Evolutionary conservation across 345 rosid genomes (phyloP), one percentile per base, ranked within the genome.

Genomic region (Murraya koenigii): DNA sequence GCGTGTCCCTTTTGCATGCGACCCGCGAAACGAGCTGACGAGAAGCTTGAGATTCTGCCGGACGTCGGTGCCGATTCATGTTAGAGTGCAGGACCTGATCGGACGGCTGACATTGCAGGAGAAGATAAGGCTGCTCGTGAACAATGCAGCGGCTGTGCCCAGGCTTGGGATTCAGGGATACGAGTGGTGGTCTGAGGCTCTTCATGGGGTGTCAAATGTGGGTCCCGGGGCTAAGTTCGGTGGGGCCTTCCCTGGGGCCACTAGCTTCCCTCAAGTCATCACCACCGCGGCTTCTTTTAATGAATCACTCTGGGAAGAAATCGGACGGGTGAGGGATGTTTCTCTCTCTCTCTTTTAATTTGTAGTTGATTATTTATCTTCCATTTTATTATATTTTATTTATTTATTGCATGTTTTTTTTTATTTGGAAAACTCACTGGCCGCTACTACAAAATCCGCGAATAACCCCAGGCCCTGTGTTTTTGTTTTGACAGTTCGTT

Each of bases 171-270:
- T 96, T 63, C 92, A 85, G 32, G 92, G 92, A 1, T 96, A 96
- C 73, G 94, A 96, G 88, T 96, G 99, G 99, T 96, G 99, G 99
- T 90, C 97, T 0, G 99, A 94, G 86, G 99, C 99, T 1, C 93
- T 96, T 9, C 99, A 96, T 7, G 99, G 99, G 0, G 90, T 96
- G 47, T 88, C 99, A 26, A 82, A 91, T 74, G 89, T 85, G 0
- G 98, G 98, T 26, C 98, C 88, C 0, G 98, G 98, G 3, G 52
- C 88, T 28, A 90, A 79, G 84, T 92, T 96, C 52, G 90, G 91
- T 44, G 95, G 97, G 36, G 82, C 83, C 32, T 89, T 92, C 71
- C 92, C 89, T 1, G 89, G 84, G 0, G 99, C 99, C 69, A 94
- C 99, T 25, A 92, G 98, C 87, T 94, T 96, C 85, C 99, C 99